Evolutionary conservation across 345 rosid species (phyloP), one percentile per base, ranked within the genome.

Genomic region (Dovyalis caffra): DNA sequence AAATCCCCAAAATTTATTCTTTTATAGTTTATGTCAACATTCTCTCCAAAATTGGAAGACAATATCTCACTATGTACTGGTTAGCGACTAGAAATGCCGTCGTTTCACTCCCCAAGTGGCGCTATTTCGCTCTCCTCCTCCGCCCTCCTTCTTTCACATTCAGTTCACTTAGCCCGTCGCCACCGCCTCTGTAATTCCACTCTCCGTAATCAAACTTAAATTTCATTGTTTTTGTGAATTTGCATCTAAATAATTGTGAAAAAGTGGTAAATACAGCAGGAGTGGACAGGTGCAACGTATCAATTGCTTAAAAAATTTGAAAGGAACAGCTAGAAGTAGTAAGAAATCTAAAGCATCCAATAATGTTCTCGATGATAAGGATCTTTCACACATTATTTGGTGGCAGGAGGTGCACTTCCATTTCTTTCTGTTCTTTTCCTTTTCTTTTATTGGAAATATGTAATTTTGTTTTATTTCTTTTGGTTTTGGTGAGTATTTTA

Each of bases 351-450:
- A 83, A 83, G 79, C 77, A 63, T 66, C 84, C 3, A 79, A 71
- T 67, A 83, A 82, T 75, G 77, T 67, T 70, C 81, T 87, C 62
- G 83, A 69, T 71, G 97, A 91, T 32, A 91, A 88, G 83, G 88
- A 90, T 86, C 85, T 89, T 74, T 80, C 92, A 69, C 94, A 92
- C 76, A 62, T 95, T 62, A 56, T 85, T 10, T 95, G 97, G 99
- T 92, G 97, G 99, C 90, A 85, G 83, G 97, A 95, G 92, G 99
- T 92, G 62, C 10, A 77, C 3, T 38, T 31, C 3, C 66, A 26
- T 43, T 21, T 51, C 51, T 65, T 23, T 47, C n/a, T n/a, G n/a
- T 11, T 16, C 23, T n/a, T 8, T 43, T 38, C 2, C 25, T 69
- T 31, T 32, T 20, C 1, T 32, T 29, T 31, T 16, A 25, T 31